Evolutionary conservation across 129 eudicot genomes (phyloP).

Genomic region (Lactuca saligna): DNA sequence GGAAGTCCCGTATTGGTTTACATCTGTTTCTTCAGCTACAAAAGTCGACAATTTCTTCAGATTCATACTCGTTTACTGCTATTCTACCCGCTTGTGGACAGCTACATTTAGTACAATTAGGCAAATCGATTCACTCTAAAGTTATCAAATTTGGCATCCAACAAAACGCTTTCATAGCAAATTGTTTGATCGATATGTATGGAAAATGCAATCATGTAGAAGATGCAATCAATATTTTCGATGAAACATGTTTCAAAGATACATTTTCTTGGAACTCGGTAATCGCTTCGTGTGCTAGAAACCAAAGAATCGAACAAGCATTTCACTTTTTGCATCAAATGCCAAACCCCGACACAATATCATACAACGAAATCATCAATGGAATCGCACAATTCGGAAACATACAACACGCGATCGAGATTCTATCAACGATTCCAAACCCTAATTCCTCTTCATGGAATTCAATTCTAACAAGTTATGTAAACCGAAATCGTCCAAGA

Average conservation of each 20-base stretch:
- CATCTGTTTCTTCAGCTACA: constrained; percentile 56
- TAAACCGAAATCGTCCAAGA: constrained; percentile 44
- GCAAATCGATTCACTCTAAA: constrained; percentile 59
- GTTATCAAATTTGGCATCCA: constrained; percentile 57
- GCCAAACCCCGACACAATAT: constrained; percentile 73
- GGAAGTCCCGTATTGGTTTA: constrained; percentile 53
- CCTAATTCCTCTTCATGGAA: constrained; percentile 86
- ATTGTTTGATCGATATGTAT: constrained; percentile 87
- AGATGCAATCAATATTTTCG: constrained; percentile 49
- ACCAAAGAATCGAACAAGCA: constrained; percentile 57
- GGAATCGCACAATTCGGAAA: constrained; percentile 75
- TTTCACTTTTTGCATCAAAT: constrained; percentile 41
- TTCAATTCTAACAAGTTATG: constrained; percentile 71
- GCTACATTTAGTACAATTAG: constrained; percentile 42
- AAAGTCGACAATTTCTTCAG: constrained; percentile 44
- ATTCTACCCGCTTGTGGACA: constrained; percentile 70
- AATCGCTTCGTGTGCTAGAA: constrained; percentile 67
- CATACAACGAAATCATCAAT: constrained; percentile 70
- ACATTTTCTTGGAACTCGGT: constrained; percentile 74
- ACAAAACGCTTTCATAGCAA: constrained; percentile 47
- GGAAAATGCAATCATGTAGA: constrained; percentile 62
- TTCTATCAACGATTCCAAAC: constrained; percentile 50
- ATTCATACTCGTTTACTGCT: constrained; percentile 64
- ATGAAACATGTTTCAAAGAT: constrained; percentile 47
- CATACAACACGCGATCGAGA: constrained; percentile 53